phyloP scores from a whole-genome alignment of 192 early-diverging fungal species.

The Neocallimastix lanati region DNA sequence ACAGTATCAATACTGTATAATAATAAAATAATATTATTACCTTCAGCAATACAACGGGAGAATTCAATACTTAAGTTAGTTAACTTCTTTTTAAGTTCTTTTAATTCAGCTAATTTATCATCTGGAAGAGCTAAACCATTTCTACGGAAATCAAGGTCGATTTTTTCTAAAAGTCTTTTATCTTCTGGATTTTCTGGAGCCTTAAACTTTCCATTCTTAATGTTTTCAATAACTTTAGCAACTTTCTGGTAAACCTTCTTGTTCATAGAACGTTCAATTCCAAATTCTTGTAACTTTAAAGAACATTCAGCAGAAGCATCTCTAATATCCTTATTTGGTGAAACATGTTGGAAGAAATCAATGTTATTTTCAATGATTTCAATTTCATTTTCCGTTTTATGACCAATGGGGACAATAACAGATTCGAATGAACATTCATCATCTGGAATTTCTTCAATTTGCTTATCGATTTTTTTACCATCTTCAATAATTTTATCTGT shows the following conservation, averaged over 20 bases:
- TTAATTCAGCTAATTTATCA: constrained; percentile 36
- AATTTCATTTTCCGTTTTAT: background rate
- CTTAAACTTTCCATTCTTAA: constrained; percentile 1
- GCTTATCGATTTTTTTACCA: background rate
- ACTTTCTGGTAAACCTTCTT: constrained; percentile 14
- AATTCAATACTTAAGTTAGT: constrained; percentile 52
- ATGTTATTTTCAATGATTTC: background rate
- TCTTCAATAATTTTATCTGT: background rate
- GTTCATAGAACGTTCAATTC: constrained; percentile 18
- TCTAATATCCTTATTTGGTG: constrained; percentile 11
- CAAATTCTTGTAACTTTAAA: constrained; percentile 10
- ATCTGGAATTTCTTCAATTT: background rate
- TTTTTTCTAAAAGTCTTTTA: constrained; percentile 47
- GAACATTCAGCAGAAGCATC: constrained; percentile 15
- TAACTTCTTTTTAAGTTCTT: constrained; percentile 42
- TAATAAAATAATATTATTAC: constrained; percentile 21
- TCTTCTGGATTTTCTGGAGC: constrained; percentile 30
- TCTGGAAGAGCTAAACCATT: constrained; percentile 50
- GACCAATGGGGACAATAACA: background rate
- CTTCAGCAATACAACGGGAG: constrained; percentile 50
- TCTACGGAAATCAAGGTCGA: constrained; percentile 41
- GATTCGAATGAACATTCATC: background rate
- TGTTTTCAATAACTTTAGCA: constrained; percentile 7
- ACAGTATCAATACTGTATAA: no score
- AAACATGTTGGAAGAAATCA: constrained; percentile 14